Evolutionary conservation across 345 rosid genomes (phyloP), one percentile per base, ranked within the genome.

Genomic region (Noccaea caerulescens): DNA sequence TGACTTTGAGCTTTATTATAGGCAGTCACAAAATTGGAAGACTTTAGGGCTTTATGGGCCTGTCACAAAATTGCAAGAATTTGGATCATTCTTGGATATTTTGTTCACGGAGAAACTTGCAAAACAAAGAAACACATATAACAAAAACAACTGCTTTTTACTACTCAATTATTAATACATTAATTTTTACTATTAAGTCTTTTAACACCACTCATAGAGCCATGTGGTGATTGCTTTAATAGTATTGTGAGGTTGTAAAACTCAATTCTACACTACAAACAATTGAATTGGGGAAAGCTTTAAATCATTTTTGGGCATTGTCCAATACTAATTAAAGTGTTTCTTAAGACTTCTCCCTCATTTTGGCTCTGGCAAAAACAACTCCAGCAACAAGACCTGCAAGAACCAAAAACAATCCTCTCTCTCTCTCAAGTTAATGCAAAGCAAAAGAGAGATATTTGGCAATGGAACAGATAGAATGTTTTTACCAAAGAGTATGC

Each of bases 321-420:
- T 38, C 43, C 36, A 23, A 46, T 39, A 73, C 44, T 57, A 54
- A 27, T 16, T 47, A n/a, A 47, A 46, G 37, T 16, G 3, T 63
- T 38, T 76, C 49, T 56, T 56, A 76, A 4, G 93, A 82, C 78
- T 87, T 85, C 76, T 86, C 93, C 52, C 83, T 81, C 77, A 94
- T 80, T 84, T 94, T 88, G 77, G 98, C 98, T 81, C 91, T 84
- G 1, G 99, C 98, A 9, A 94, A 94, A 52, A 89, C 75, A 25
- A 94, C 91, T 66, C 99, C 98, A 0, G 97, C 98, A 72, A 94
- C 59, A 57, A 94, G 89, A 79, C 99, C 99, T 92, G 70, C 50
- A 76, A 6, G 30, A 27, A 65, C 41, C 9, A 23, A 41, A 37
- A 41, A 37, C 8, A 47, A 27, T 53, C 20, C 2, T 16, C 18